A percentile compares a stretch with the other conserved stretches of the same genome.
phyloP scores from a whole-genome alignment of 2,329 filamentous ascomycete species.

The Dichotomopilus funicola region DNA sequence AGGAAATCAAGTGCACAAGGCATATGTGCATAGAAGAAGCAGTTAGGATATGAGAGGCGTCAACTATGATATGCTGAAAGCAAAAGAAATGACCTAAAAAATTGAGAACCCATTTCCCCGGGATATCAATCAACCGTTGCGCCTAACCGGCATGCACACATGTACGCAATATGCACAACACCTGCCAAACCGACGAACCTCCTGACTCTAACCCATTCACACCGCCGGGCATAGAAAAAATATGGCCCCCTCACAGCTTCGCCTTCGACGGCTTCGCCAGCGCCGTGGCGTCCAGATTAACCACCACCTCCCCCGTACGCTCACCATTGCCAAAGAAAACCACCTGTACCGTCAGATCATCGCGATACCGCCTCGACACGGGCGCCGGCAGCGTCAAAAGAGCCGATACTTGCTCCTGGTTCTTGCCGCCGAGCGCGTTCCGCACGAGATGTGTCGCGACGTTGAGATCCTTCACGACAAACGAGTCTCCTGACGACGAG shows the following conservation, averaged over 20 bases:
- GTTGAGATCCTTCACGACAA: conserved; percentile 91
- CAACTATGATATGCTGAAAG: background rate
- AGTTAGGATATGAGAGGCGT: no score
- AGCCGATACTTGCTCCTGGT: conserved; percentile 88
- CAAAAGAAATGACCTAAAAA: background rate
- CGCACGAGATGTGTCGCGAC: conserved; percentile 91
- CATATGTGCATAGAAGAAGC: no score
- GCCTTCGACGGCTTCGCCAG: conserved; percentile 31
- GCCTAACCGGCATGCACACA: conserved; percentile 4
- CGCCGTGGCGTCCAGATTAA: conserved; percentile 84
- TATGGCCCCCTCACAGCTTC: conserved; percentile 17
- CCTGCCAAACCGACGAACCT: background rate
- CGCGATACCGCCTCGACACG: conserved; percentile 84
- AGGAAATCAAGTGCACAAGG: no score
- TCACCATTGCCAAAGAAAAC: conserved; percentile 91
- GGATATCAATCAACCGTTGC: conserved; percentile 14
- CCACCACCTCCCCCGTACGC: conserved; percentile 67
- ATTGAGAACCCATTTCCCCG: background rate
- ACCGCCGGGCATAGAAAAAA: background rate
- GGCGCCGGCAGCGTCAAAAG: conserved; percentile 86
- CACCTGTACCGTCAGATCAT: conserved; percentile 94
- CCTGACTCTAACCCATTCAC: no score
- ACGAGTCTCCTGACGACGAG: conserved; percentile 55
- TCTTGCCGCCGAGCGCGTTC: conserved; percentile 88
- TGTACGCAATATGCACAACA: background rate